Base-by-base conservation (phyloP, 768 basidiomycete genomes). In the Mrakia gelida region DNA sequence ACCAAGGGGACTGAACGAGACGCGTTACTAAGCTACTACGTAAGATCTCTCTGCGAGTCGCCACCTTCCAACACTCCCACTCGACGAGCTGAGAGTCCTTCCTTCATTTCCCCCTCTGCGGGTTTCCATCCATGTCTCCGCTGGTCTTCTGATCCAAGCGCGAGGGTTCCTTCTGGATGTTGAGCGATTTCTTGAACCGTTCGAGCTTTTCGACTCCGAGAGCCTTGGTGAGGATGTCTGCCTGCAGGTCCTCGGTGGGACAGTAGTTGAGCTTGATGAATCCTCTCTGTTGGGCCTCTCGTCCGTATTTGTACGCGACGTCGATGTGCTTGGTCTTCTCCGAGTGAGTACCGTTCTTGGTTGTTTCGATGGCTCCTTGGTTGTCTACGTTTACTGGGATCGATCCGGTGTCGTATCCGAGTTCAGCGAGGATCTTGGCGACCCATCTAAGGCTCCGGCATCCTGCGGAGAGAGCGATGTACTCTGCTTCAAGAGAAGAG, bases 301-400 rank as follows among this genome's bases (percentile, higher is more conserved):
- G 63, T 32, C 63, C 74, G 63, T 75, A 75, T 62, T 75, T 75
- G 45, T 32, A 56, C n/a, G 74, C 63, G 63, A 75, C 61, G 74
- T 75, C 74, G 74, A 75, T 75, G 74, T 75, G 74, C 61, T 63
- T 75, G 21, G 74, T 63, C 32, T 56, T 30, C 15, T 75, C 61
- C 32, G 59, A 65, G 61, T 41, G 49, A 30, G 21, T 65, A 28
- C 59, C 59, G 63, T 65, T 54, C 23, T 30, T 18, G 34, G 61
- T 65, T 41, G 45, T 63, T 61, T 45, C 63, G 61, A 75, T 75
- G 3, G 74, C 61, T 23, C 74, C 74, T 45, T 63, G 45, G 61
- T 75, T 75, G 59, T 75, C 74, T 11, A 65, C 32, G 59, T 43
- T 38, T 23, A 52, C 63, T 61, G 59, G 18, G 16, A 41, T 45